These are phyloP conservation scores for Colletotrichum karsti DNA, from an alignment of 2,329 filamentous ascomycete species.

Conservation along the genomic window DNA sequence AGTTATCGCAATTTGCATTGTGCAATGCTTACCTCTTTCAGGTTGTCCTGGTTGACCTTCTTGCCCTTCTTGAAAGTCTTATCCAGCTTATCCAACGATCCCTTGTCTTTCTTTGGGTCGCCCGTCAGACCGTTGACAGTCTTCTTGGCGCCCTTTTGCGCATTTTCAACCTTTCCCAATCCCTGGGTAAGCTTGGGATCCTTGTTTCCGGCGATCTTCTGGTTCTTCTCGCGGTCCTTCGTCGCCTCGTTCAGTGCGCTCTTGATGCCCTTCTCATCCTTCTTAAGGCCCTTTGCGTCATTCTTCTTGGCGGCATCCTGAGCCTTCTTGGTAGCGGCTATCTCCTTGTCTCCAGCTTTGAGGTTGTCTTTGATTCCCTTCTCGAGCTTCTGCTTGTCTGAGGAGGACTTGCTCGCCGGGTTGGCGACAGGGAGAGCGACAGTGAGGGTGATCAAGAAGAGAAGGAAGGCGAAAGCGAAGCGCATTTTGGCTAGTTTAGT, in stretches of 20 bases:
- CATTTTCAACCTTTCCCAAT: conserved; percentile 8
- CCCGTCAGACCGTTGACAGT: conserved; percentile 12
- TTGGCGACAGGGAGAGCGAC: not conserved
- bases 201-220: conserved; percentile 19
- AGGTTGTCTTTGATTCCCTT: conserved; percentile 21
- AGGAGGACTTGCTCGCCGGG: not conserved
- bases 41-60: conserved; percentile 3
- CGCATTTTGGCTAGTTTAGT: conserved; percentile 8
- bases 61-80: conserved; percentile 21
- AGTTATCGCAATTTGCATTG: not conserved
- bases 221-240: conserved; percentile 14
- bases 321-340: not conserved
- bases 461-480: conserved; percentile 1
- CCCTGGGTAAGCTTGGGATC: conserved; percentile 1
- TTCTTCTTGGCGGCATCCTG: not conserved
- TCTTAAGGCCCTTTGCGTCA: conserved; percentile 6
- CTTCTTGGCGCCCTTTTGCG: conserved; percentile 15
- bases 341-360: conserved; percentile 17
- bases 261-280: conserved; percentile 11
- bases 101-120: conserved; percentile 11
- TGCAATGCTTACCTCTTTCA: conserved; percentile 7
- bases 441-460: not conserved
- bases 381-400: conserved; percentile 13
- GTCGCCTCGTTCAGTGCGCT: conserved; percentile 7
- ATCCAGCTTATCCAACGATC: not conserved